These are phyloP conservation scores for Pythium folliculosum DNA, from an alignment of 352 stramenopile species.

Conservation along the genomic window DNA sequence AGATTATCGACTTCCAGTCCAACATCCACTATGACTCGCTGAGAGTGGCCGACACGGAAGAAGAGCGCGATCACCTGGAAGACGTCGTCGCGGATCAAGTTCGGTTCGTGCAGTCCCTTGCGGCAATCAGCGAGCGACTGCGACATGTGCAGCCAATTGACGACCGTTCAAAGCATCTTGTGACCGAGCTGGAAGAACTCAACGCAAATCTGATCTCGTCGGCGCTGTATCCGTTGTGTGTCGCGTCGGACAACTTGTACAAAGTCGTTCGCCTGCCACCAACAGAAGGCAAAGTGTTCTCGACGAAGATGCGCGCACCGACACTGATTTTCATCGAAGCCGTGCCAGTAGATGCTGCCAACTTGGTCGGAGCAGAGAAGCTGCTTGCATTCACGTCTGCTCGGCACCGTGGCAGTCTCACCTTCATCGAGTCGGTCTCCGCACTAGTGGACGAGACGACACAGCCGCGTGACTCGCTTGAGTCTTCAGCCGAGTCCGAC, in stretches of 20 bases:
- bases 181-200: slow-evolving; percentile 47
- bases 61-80: slow-evolving; percentile 40
- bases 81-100: slow-evolving; percentile 76
- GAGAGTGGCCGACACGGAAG: slow-evolving; percentile 27
- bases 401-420: slow-evolving; percentile 54
- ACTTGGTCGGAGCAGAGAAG: slow-evolving; percentile 32
- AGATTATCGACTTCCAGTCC: slow-evolving; percentile 73
- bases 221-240: slow-evolving; percentile 72
- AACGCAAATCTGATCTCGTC: slow-evolving; percentile 59
- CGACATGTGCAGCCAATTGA: slow-evolving; percentile 64
- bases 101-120: slow-evolving; percentile 70
- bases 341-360: slow-evolving; percentile 54
- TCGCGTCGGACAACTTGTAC: slow-evolving; percentile 70
- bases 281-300: slow-evolving; percentile 81
- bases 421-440: slow-evolving; percentile 59
- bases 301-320: slow-evolving; percentile 82
- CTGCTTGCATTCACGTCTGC: slow-evolving; percentile 58
- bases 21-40: slow-evolving; percentile 74
- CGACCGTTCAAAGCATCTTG: slow-evolving; percentile 49
- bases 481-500: slow-evolving; percentile 28
- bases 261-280: slow-evolving; percentile 74
- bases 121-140: slow-evolving; percentile 68
- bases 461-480: slow-evolving; percentile 33
- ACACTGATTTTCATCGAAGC: slow-evolving; percentile 80
- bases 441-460: slow-evolving; percentile 34